These are phyloP conservation scores for Xerocomellus intermedius DNA, from an alignment of 768 basidiomycete species.

Conservation along the genomic window DNA sequence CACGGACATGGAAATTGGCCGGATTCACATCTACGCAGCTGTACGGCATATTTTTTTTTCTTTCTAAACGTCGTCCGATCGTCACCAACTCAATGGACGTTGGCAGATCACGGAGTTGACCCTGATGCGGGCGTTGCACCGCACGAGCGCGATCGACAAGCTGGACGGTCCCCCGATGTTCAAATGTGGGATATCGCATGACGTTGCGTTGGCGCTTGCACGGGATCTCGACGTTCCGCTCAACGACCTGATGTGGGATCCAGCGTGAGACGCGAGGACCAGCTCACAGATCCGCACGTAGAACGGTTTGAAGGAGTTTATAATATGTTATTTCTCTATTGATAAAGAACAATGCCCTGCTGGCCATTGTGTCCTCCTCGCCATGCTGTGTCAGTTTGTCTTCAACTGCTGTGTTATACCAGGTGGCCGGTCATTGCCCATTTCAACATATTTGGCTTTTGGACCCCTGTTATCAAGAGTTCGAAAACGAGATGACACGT, in stretches of 20 bases:
- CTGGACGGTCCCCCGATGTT: constrained; percentile 70
- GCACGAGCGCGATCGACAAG: constrained; percentile 58
- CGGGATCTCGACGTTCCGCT: constrained; percentile 57
- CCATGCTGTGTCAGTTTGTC: too few relatives aligned
- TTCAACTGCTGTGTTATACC: too few relatives aligned
- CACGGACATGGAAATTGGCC: constrained; percentile 69
- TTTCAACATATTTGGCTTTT: too few relatives aligned
- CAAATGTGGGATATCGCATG: constrained; percentile 70
- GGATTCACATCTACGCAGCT: constrained; percentile 56
- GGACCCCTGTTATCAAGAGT: too few relatives aligned
- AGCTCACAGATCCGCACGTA: background rate
- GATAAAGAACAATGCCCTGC: too few relatives aligned
- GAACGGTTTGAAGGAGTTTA: background rate
- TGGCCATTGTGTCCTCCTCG: too few relatives aligned
- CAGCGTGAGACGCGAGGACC: constrained; percentile 15
- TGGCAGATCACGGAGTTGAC: constrained; percentile 67
- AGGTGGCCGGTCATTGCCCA: too few relatives aligned
- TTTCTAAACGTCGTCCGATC: background rate
- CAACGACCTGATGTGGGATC: constrained; percentile 71
- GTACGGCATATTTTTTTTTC: constrained; percentile 40
- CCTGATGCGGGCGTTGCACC: constrained; percentile 62
- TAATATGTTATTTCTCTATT: too few relatives aligned
- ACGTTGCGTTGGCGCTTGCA: constrained; percentile 52
- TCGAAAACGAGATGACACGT: too few relatives aligned
- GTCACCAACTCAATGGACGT: constrained; percentile 1